Percentiles rank a stretch among this genome's conserved stretches.
Conservation (phyloP, 331 rosid genomes). For the Quercus tomentella region DNA sequence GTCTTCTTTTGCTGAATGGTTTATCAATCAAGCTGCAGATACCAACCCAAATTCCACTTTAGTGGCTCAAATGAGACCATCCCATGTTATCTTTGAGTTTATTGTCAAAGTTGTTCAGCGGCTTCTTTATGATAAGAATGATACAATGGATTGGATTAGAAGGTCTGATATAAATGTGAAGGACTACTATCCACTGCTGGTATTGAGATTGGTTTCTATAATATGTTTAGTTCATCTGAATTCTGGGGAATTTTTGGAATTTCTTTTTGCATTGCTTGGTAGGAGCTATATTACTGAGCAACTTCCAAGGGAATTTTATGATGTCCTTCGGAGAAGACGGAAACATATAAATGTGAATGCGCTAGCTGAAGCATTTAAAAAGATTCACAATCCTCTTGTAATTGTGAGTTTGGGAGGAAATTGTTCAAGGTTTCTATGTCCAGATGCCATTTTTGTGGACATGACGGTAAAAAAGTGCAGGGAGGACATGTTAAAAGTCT, state of each 20-base stretch:
- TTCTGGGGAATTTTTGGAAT: constrained; percentile 14
- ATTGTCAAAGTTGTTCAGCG: not conserved
- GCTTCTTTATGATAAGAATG: constrained; percentile 13
- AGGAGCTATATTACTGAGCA: constrained; percentile 8
- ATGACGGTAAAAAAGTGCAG: constrained; percentile 10
- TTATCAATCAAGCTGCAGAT: constrained; percentile 28
- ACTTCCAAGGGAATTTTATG: constrained; percentile 34
- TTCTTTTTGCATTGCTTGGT: constrained; percentile 24
- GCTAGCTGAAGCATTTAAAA: constrained; percentile 48
- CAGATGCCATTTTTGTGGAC: constrained; percentile 19
- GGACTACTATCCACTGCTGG: constrained; percentile 28
- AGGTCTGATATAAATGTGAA: constrained; percentile 12
- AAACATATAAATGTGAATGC: constrained; percentile 1
- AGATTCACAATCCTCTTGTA: constrained; percentile 49
- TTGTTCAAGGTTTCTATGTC: not conserved
- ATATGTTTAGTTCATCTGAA: constrained; percentile 43
- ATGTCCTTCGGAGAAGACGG: constrained; percentile 19
- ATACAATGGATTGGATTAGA: constrained; percentile 36
- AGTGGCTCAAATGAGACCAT: not conserved
- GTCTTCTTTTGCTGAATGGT: constrained; percentile 64
- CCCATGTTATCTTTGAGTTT: constrained; percentile 6
- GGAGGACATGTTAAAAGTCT: constrained; percentile 11
- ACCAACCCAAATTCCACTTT: constrained; percentile 3
- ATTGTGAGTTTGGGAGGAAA: constrained; percentile 29
- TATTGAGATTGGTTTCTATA: constrained; percentile 36